These are phyloP conservation scores for Cordyceps cateniannulata DNA, from an alignment of 2,329 filamentous ascomycete species.

Conservation along the genomic window DNA sequence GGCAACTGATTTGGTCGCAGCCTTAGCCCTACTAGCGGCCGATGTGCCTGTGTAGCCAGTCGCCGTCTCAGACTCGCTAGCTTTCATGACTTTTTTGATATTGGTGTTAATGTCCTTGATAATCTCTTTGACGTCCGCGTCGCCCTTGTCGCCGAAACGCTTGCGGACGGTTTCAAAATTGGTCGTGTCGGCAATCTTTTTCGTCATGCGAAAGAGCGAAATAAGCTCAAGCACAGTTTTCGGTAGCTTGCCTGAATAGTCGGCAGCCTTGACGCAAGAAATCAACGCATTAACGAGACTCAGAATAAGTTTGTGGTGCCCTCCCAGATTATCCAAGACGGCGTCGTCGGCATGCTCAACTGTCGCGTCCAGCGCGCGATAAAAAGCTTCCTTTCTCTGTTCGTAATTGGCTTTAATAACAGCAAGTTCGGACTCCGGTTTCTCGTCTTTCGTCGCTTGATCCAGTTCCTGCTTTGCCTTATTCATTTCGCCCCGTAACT, in stretches of 20 bases:
- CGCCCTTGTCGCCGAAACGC: constrained; percentile 57
- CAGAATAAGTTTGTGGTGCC: constrained; percentile 50
- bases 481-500: constrained; percentile 41
- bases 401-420: constrained; percentile 36
- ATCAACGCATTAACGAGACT: constrained; percentile 49
- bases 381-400: constrained; percentile 42
- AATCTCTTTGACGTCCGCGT: constrained; percentile 55
- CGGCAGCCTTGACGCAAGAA: constrained; percentile 44
- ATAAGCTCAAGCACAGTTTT: constrained; percentile 54
- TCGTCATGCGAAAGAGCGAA: constrained; percentile 55
- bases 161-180: constrained; percentile 61
- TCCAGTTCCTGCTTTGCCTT: constrained; percentile 39
- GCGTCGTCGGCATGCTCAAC: constrained; percentile 48
- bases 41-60: constrained; percentile 35
- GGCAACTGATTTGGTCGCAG: constrained; percentile 23
- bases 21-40: constrained; percentile 31
- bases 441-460: constrained; percentile 36
- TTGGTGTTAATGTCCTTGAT: constrained; percentile 50
- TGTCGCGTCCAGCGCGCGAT: constrained; percentile 46
- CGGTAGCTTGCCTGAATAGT: constrained; percentile 48
- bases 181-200: constrained; percentile 54
- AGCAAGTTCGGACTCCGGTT: constrained; percentile 28
- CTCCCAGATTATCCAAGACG: constrained; percentile 51
- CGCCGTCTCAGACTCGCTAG: constrained; percentile 26
- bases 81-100: constrained; percentile 34